A percentile compares a stretch with the other conserved stretches of the same genome.
Evolutionary conservation across 345 rosid species (phyloP).

Genomic region (Hibiscus mutabilis): DNA sequence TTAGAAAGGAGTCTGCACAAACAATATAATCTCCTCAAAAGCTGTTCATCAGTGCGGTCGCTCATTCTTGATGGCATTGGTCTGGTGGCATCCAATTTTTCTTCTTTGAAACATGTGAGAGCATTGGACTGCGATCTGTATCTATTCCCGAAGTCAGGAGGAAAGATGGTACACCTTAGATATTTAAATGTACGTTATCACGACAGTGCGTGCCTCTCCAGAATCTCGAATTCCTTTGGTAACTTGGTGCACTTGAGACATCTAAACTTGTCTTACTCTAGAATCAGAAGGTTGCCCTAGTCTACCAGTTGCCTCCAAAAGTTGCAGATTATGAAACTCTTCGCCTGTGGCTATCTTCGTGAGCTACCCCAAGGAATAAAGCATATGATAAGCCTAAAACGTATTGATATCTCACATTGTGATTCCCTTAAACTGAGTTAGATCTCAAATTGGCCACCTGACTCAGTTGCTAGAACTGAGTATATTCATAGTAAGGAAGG

Average conservation of each 20-base stretch:
- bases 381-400: slow-evolving; percentile 1
- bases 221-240: not conserved
- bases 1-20: not conserved
- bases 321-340: slow-evolving; percentile 6
- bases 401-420: not conserved
- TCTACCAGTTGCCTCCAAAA: not conserved
- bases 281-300: not conserved
- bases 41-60: not conserved
- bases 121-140: not conserved
- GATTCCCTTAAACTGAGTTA: not conserved
- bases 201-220: accelerated
- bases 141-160: not conserved
- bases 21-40: not conserved
- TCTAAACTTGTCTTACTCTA: not conserved
- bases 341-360: not conserved
- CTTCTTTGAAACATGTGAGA: not conserved
- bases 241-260: not conserved
- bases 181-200: not conserved
- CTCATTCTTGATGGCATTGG: not conserved
- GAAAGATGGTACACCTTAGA: not conserved
- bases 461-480: slow-evolving; percentile 8
- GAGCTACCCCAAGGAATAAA: slow-evolving; percentile 1
- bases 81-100: not conserved
- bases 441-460: slow-evolving; percentile 6
- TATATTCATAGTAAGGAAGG: slow-evolving; percentile 12